Base-by-base conservation (phyloP, 2,329 filamentous ascomycete species). In the Botryosphaeria agaves region DNA sequence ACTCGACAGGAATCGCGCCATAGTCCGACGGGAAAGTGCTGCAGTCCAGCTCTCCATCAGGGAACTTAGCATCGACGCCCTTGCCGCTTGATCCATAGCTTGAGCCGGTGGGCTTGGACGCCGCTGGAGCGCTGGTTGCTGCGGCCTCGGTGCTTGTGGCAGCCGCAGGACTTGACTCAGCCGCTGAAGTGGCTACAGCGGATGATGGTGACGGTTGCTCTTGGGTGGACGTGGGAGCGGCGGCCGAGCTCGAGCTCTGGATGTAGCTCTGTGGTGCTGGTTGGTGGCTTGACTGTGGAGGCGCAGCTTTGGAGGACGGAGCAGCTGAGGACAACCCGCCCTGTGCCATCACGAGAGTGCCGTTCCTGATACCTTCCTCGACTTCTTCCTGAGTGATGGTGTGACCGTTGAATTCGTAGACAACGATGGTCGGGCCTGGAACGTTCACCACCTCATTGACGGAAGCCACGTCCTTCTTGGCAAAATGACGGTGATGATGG, bases 11-110 rank as follows among this genome's bases (percentile, higher is more conserved):
- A 27, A 92, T 47, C 1, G 85, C 78, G 42, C 89, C 89, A 46
- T 91, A 95, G 0, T 71, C 61, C 3, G 72, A 73, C 11, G 85
- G 85, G 61, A 94, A 92, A 2, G 62, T 48, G 37, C 53, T 56
- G 59, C 89, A 95, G 39, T 65, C 55, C 32, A 91, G 45, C 41
- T 72, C 54, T 35, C 81, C 81, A 52, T 76, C 76, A 8, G 78
- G 79, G 64, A 95, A 95, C 5, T 73, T 59, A 11, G 58, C 56
- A 40, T 72, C 61, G 32, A 87, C 40, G 30, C 79, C 80, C 15
- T 46, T 59, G 30, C 52, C 60, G 19, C 41, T 39, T 3, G 46
- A 25, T 8, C 25, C 24, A 14, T 18, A 14, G 27, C 20, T 31
- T 16, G 26, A 45, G 29, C 7, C 38, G 30, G 9, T 47, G 36